Base-by-base conservation (phyloP, 768 basidiomycete genomes). In the Sarcomyxa edulis region DNA sequence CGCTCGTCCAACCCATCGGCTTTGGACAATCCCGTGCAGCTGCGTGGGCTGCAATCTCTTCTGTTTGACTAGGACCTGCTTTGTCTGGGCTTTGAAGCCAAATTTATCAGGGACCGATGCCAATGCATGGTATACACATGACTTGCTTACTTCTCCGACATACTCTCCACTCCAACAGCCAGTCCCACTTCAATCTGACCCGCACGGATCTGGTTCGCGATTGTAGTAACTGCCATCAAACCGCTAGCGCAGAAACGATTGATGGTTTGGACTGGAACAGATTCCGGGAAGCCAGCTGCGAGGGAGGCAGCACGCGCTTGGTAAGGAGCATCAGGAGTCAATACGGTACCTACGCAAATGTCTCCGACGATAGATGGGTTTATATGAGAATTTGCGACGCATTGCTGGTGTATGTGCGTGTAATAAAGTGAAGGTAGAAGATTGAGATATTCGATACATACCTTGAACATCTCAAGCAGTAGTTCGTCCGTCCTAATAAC, bases 1-100 rank as follows among this genome's bases (percentile, higher is more conserved):
- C 88, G 47, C 81, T 82, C 5, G 88, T 89, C 89, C 89, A 90
- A 6, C 88, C 88, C 89, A 91, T 92, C 22, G 83, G 84, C 53
- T 78, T 64, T 15, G 65, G 53, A 43, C 80, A 81, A 46, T 85
- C 84, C 19, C 58, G 68, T 3, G 85, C 75, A 4, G 76, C 63
- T 8, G 66, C 52, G 51, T 81, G 71, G 11, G 59, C 54, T 19
- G 75, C 65, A 32, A 93, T 66, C 11, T 75, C 64, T 35, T 81
- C 84, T 30, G 81, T 82, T 43, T 74, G 74, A 28, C 61, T 48
- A 0, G 77, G 76, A 11, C 74, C 76, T 14, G 80, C 81, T 2
- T 65, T 65, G 54, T 86, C 84, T 1, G 80, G 76, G 52, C 84
- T 86, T 42, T n/a, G n/a, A n/a, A n/a, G n/a, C n/a, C n/a, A n/a